These are phyloP conservation scores for Laguncularia racemosa DNA, from an alignment of 345 rosid genomes.

Conservation along the genomic window DNA sequence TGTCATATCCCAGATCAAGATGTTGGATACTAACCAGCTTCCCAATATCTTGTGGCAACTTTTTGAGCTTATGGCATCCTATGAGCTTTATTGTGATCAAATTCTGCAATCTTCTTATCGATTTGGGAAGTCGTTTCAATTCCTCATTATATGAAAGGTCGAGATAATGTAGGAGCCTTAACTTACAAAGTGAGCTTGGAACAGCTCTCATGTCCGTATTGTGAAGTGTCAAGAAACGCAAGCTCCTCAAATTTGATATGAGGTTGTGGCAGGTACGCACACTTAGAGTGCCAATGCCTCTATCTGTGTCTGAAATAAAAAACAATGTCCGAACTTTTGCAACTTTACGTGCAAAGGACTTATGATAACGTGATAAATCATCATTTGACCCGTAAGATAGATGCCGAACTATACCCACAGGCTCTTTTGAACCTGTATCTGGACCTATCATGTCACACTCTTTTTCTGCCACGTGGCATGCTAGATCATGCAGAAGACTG, in stretches of 20 bases:
- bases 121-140: constrained; percentile 9
- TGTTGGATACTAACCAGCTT: constrained; percentile 7
- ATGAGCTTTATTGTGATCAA: constrained; percentile 1
- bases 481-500: constrained; percentile 21
- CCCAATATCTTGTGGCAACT: constrained; percentile 9
- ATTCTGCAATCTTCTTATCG: constrained; percentile 8
- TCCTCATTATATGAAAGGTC: rapidly evolving
- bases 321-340: not conserved
- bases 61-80: not conserved
- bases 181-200: constrained; percentile 8
- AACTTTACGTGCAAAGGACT: too few relatives aligned
- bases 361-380: not conserved
- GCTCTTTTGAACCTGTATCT: rapidly evolving
- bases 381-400: not conserved
- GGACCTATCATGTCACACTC: not conserved
- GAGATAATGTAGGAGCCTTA: constrained; percentile 20
- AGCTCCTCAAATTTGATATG: constrained; percentile 3
- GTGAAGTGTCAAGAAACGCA: constrained; percentile 10
- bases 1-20: not conserved
- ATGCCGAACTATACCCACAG: not conserved
- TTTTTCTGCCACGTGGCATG: constrained; percentile 10
- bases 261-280: not conserved
- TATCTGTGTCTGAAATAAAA: too few relatives aligned
- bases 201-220: not conserved
- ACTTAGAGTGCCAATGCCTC: too few relatives aligned